Base-by-base conservation (phyloP, 192 early-diverging fungal genomes). In the Funneliformis mosseae region DNA sequence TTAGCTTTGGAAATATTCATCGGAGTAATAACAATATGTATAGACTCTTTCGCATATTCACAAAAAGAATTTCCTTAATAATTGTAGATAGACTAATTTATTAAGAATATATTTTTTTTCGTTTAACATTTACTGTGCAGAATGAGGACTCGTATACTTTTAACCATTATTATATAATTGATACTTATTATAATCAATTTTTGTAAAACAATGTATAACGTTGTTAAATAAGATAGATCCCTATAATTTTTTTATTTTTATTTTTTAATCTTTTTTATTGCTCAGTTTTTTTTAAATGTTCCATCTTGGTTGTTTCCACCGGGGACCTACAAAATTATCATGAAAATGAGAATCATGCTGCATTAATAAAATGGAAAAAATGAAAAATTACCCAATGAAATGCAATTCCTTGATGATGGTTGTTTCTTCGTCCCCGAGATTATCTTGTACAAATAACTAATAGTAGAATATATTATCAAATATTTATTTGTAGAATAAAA, bases 361-460 rank as follows among this genome's bases (percentile, higher is more conserved):
- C 70, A 27, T 45, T 42, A 60, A 14, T 50, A 41, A 45, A 23
- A 21, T 38, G 38, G 23, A 41, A 81, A 43, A 27, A n/a, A 74
- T 10, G 14, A 28, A 45, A 25, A 46, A 18, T 7, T 85, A 87
- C 85, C 97, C 97, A 72, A 95, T 95, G 60, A 97, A 91, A 33
- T 88, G 87, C 66, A 98, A 80, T 85, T 95, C 92, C 71, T 91
- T 88, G 66, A 98, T 89, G 5, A 89, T 88, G 10, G 96, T 96
- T 21, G 91, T 93, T 18, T 99, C 97, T 61, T 91, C 92, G 69
- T 88, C 94, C 12, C 86, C 92, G 83, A 95, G 83, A 80, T 99
- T 99, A 79, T 97, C 92, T n/a, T 88, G 88, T n/a, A 97, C 85
- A 82, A 96, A 98, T 33, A 97, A 73, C 78, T 79, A 25, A 21